These are phyloP conservation scores for Kondoa malvinella DNA, from an alignment of 768 basidiomycete species.

Conservation along the genomic window DNA sequence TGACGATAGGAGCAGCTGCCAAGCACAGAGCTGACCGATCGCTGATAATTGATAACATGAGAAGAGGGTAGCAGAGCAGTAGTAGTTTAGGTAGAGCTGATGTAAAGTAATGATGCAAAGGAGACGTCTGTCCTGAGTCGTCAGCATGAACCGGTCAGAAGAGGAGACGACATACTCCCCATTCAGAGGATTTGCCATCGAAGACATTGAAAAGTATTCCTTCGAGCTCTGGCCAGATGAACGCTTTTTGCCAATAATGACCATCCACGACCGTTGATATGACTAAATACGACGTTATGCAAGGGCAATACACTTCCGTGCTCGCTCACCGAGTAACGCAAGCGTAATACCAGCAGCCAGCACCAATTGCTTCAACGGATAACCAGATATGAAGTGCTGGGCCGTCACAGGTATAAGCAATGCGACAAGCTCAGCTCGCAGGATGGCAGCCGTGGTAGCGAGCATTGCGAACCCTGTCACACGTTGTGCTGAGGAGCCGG, in stretches of 20 bases:
- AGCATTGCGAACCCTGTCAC: constrained; percentile 44
- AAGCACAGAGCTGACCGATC: constrained; percentile 42
- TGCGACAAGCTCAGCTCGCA: constrained; percentile 61
- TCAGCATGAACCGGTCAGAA: background rate
- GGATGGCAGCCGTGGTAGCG: constrained; percentile 49
- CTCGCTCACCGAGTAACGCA: constrained; percentile 40
- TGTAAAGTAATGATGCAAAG: constrained; percentile 49
- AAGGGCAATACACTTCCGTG: too few species aligned
- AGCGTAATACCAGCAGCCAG: background rate
- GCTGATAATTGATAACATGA: constrained; percentile 39
- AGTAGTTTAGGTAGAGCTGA: constrained; percentile 61
- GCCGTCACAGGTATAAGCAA: constrained; percentile 46
- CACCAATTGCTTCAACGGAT: background rate
- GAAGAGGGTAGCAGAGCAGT: constrained; percentile 46
- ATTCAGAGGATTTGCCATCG: constrained; percentile 68
- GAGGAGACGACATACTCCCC: constrained; percentile 52
- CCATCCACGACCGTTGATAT: constrained; percentile 56
- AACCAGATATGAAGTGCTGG: constrained; percentile 18
- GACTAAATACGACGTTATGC: too few species aligned
- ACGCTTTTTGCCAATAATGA: constrained; percentile 53
- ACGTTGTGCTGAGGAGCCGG: constrained; percentile 34
- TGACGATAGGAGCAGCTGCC: constrained; percentile 40
- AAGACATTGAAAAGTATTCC: constrained; percentile 69
- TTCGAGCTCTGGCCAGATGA: constrained; percentile 70
- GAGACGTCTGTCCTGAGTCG: constrained; percentile 43